phyloP scores from a whole-genome alignment of 2,329 filamentous ascomycete genomes.

The Cladosporium sp. region DNA sequence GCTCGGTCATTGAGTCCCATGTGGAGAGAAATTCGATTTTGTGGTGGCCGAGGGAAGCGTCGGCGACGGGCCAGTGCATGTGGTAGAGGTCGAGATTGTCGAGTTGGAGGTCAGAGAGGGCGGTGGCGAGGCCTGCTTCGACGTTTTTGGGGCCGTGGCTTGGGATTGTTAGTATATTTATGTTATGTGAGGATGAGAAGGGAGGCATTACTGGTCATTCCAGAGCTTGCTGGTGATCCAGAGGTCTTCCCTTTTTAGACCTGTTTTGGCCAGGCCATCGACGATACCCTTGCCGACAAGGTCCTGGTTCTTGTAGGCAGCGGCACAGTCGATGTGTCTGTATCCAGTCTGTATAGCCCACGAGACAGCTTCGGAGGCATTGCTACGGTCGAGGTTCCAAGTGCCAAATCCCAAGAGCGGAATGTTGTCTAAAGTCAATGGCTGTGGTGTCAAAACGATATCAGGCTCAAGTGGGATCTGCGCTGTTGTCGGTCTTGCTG shows the following conservation, averaged over 20 bases:
- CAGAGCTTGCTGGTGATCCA: slow-evolving; percentile 46
- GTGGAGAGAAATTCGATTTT: slow-evolving; percentile 46
- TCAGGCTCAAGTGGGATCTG: slow-evolving; percentile 33
- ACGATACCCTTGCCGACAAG: slow-evolving; percentile 47
- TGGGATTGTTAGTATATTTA: slow-evolving; percentile 10
- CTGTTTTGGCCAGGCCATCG: slow-evolving; percentile 38
- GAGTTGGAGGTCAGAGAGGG: slow-evolving; percentile 43
- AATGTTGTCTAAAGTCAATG: slow-evolving; percentile 34
- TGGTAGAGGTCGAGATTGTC: slow-evolving; percentile 49
- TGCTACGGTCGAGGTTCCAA: slow-evolving; percentile 41
- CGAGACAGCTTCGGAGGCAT: slow-evolving; percentile 42
- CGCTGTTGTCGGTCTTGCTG: slow-evolving; percentile 24
- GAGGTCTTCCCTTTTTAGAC: slow-evolving; percentile 39
- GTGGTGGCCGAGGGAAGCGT: not conserved
- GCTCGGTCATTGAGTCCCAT: slow-evolving; percentile 68
- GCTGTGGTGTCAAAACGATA: slow-evolving; percentile 22
- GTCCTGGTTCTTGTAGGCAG: slow-evolving; percentile 48
- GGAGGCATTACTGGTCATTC: slow-evolving; percentile 37
- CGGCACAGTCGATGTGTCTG: slow-evolving; percentile 55
- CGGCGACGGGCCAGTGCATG: slow-evolving; percentile 48
- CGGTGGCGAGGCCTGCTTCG: slow-evolving; percentile 39
- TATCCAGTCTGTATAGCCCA: slow-evolving; percentile 53
- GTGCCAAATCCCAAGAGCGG: slow-evolving; percentile 43
- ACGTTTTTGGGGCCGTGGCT: slow-evolving; percentile 37
- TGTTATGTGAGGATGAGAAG: not conserved